A percentile compares a stretch with the other conserved stretches of the same genome.
Conservation (phyloP, 1,139 yeast genomes). For the Scheffersomyces lignicola region DNA sequence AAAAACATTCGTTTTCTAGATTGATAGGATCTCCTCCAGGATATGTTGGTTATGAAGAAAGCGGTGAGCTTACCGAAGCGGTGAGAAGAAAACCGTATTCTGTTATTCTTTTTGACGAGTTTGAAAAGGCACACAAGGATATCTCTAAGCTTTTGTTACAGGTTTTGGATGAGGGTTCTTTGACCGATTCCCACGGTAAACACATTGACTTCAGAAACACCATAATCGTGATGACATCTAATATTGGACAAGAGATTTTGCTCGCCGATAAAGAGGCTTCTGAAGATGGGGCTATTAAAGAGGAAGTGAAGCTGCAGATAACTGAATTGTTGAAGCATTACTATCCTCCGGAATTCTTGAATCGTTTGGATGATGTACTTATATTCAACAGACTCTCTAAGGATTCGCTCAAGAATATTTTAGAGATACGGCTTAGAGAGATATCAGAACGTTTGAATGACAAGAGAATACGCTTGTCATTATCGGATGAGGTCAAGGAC, state of each 20-base stretch:
- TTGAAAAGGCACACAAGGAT: constrained; percentile 96
- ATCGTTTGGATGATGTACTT: constrained; percentile 86
- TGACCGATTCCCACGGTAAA: constrained; percentile 94
- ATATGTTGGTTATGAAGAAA: constrained; percentile 92
- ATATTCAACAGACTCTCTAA: constrained; percentile 88
- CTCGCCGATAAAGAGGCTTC: constrained; percentile 53
- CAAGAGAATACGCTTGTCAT: constrained; percentile 66
- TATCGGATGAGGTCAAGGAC: constrained; percentile 63
- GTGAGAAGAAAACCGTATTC: constrained; percentile 93
- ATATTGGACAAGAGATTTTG: constrained; percentile 89
- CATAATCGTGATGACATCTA: constrained; percentile 95
- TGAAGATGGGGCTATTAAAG: constrained; percentile 48
- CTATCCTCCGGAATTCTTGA: constrained; percentile 93
- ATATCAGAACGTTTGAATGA: constrained; percentile 77
- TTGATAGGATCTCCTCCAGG: constrained; percentile 98
- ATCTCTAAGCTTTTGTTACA: constrained; percentile 84
- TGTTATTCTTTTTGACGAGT: constrained; percentile 90
- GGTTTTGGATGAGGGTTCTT: constrained; percentile 90
- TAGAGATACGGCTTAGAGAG: constrained; percentile 79
- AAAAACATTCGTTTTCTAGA: constrained; percentile 84
- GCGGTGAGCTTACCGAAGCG: constrained; percentile 95
- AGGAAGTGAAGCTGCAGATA: constrained; percentile 56
- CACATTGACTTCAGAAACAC: constrained; percentile 93
- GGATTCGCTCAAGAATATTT: constrained; percentile 69
- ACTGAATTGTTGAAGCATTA: constrained; percentile 63